These are phyloP conservation scores for Teratosphaeriaceae sp. DNA, from an alignment of 2,329 filamentous ascomycete genomes.

Conservation along the genomic window DNA sequence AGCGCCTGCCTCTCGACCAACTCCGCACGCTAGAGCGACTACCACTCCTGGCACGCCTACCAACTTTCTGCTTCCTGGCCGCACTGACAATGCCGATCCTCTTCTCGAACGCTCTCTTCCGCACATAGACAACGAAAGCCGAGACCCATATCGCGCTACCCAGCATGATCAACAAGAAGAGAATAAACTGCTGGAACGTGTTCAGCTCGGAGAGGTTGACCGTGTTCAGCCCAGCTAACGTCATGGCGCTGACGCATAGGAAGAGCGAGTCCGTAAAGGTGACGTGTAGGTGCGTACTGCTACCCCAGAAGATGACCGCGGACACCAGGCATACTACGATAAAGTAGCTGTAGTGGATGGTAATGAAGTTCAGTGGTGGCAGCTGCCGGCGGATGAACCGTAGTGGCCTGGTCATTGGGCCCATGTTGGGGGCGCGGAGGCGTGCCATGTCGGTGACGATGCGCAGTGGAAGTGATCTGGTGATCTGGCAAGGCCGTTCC, in stretches of 20 bases:
- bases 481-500: too few species aligned
- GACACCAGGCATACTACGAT: conserved; percentile 48
- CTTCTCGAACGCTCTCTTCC: conserved; percentile 56
- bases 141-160: conserved; percentile 64
- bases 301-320: conserved; percentile 56
- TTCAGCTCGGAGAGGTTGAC: conserved; percentile 58
- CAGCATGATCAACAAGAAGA: conserved; percentile 59
- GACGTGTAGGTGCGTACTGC: conserved; percentile 45
- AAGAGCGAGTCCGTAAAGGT: conserved; percentile 61
- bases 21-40: conserved; percentile 25
- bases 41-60: conserved; percentile 21
- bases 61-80: conserved; percentile 18
- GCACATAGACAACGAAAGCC: conserved; percentile 54
- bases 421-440: conserved; percentile 3
- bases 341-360: conserved; percentile 62
- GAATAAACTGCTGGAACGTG: conserved; percentile 60
- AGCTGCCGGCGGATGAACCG: conserved; percentile 15
- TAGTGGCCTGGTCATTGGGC: conserved; percentile 13
- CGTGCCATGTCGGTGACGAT: background rate
- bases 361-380: conserved; percentile 28
- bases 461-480: too few species aligned
- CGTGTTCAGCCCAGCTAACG: conserved; percentile 61
- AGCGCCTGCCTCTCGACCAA: conserved; percentile 8
- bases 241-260: conserved; percentile 60
- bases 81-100: conserved; percentile 49